These are phyloP conservation scores for Penicillium sp. DNA, from an alignment of 2,329 filamentous ascomycete species.

Conservation along the genomic window DNA sequence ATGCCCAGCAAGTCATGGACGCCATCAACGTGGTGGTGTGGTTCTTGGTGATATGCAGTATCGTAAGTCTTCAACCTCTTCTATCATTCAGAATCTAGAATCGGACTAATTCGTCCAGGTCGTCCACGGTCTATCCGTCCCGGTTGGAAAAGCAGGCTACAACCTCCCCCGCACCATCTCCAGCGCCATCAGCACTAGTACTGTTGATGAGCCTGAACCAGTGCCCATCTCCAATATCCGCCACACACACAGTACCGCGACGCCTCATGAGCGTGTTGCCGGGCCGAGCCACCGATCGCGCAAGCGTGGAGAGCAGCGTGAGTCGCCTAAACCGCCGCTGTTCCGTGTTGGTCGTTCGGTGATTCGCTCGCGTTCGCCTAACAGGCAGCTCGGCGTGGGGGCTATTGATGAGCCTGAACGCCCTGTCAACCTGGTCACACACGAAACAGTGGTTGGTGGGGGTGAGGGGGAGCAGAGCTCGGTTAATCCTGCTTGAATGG, in stretches of 20 bases:
- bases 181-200: constrained; percentile 46
- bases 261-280: constrained; percentile 14
- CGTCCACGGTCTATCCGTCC: constrained; percentile 80
- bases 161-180: constrained; percentile 50
- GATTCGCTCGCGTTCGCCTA: constrained; percentile 20
- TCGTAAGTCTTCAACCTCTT: constrained; percentile 53
- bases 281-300: constrained; percentile 26
- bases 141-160: constrained; percentile 57
- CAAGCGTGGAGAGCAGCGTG: constrained; percentile 23
- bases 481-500: neutral
- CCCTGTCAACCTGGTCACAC: constrained; percentile 33
- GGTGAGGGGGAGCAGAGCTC: neutral
- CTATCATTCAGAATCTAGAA: no score
- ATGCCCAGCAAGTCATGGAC: constrained; percentile 67
- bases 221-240: constrained; percentile 30
- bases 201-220: constrained; percentile 31
- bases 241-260: constrained; percentile 39
- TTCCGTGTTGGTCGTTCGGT: constrained; percentile 33
- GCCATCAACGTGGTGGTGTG: constrained; percentile 73
- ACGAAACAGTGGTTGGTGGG: constrained; percentile 5
- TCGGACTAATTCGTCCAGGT: constrained; percentile 48
- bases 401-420: constrained; percentile 34
- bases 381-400: constrained; percentile 25
- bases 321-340: constrained; percentile 21
- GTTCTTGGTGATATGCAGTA: constrained; percentile 82